Percentiles rank a stretch among this genome's conserved stretches.
phyloP scores from a whole-genome alignment of 208 protist species.

The Angomonas desouzai region DNA sequence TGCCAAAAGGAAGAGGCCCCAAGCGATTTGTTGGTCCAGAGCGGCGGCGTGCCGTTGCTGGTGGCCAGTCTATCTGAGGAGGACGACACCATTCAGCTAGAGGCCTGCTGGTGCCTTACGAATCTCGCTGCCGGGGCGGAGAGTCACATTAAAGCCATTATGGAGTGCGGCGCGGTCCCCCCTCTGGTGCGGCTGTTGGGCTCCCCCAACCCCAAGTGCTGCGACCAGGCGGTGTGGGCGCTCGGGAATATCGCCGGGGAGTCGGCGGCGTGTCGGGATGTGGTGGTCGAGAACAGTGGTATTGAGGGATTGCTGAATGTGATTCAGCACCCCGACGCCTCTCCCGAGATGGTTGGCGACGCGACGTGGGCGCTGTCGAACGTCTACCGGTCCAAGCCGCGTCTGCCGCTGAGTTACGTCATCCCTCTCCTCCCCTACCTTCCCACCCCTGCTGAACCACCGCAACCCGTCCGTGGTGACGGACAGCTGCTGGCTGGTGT shows the following conservation, averaged over 20 bases:
- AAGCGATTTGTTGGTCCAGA: slow-evolving; percentile 93
- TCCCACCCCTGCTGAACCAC: slow-evolving; percentile 72
- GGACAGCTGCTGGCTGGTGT: slow-evolving; percentile 97
- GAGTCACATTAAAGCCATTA: slow-evolving; percentile 91
- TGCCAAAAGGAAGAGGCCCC: slow-evolving; percentile 94
- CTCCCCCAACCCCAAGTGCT: slow-evolving; percentile 89
- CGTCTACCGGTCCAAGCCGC: slow-evolving; percentile 97
- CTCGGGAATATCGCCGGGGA: slow-evolving; percentile 99
- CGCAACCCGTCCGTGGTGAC: slow-evolving; percentile 94
- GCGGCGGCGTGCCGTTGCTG: slow-evolving; percentile 93
- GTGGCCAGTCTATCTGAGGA: slow-evolving; percentile 90
- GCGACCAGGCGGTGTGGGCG: slow-evolving; percentile 98
- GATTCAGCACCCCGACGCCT: slow-evolving; percentile 44
- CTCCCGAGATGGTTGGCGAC: slow-evolving; percentile 85
- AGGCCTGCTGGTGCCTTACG: slow-evolving; percentile 98
- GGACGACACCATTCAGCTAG: slow-evolving; percentile 94
- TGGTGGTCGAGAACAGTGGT: slow-evolving; percentile 76
- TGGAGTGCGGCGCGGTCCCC: slow-evolving; percentile 92
- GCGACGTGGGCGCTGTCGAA: slow-evolving; percentile 98
- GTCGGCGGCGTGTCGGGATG: slow-evolving; percentile 88
- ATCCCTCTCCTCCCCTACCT: slow-evolving; percentile 87
- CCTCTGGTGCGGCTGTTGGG: slow-evolving; percentile 94
- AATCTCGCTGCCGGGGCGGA: slow-evolving; percentile 98
- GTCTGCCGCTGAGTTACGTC: slow-evolving; percentile 72
- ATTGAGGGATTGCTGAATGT: slow-evolving; percentile 71